phyloP scores from a whole-genome alignment of 176 grass and related monocot species.

The sorghum (Sorghum bicolor) region DNA sequence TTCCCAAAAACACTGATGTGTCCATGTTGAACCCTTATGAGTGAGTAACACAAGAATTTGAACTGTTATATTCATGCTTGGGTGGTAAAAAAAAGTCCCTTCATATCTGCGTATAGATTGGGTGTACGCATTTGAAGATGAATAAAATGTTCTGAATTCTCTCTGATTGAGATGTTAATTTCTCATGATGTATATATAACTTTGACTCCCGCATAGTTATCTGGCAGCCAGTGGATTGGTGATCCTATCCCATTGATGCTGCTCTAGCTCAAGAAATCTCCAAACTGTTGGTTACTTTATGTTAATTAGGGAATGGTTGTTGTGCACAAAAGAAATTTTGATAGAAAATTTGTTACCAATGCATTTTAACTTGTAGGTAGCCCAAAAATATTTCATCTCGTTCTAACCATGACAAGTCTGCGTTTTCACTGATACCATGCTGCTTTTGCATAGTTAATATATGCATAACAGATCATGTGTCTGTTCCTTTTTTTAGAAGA shows the following conservation, averaged over 20 bases:
- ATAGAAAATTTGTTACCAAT: not conserved
- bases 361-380: not conserved
- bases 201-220: not conserved
- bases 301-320: not conserved
- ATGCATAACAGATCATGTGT: not conserved
- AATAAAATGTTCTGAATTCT: not conserved
- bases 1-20: not conserved
- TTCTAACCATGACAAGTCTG: not conserved
- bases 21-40: not conserved
- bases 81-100: not conserved
- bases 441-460: not conserved
- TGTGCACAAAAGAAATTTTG: not conserved
- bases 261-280: not conserved
- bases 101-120: not conserved
- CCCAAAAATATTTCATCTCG: not conserved
- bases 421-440: not conserved
- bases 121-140: conserved; percentile 2
- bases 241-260: not conserved
- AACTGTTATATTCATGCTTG: not conserved
- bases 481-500: not conserved
- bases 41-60: not conserved
- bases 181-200: not conserved
- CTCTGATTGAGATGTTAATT: not conserved
- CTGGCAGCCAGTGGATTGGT: not conserved
- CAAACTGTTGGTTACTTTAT: not conserved